Percentiles rank a stretch among this genome's conserved stretches.
Conservation (phyloP, 441 rosid genomes). For the Populus trichocarpa region DNA sequence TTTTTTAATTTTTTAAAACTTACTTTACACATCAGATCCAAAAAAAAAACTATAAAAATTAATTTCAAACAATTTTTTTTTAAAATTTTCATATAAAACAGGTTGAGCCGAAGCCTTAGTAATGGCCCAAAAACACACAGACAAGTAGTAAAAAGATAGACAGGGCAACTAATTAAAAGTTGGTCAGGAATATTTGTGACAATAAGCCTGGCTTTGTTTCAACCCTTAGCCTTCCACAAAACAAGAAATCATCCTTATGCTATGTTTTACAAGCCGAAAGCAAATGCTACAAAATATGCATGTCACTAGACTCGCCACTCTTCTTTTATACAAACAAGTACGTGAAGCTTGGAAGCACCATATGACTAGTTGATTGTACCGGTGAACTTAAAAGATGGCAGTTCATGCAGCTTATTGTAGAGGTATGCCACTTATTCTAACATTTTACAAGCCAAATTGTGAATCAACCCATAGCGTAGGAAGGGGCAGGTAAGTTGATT, state of each 20-base stretch:
- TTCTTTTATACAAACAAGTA: background rate
- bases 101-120: no score
- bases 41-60: no score
- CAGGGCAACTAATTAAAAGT: no score
- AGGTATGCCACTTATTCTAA: no score
- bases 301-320: background rate
- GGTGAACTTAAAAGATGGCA: background rate
- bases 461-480: conserved; percentile 72
- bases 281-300: background rate
- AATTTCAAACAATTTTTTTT: no score
- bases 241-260: background rate
- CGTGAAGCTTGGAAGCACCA: background rate
- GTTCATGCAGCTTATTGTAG: background rate
- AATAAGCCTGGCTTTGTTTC: no score
- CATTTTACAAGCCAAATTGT: background rate
- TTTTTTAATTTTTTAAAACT: no score
- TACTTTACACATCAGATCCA: no score
- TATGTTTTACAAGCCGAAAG: background rate
- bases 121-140: no score
- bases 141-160: no score
- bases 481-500: conserved; percentile 73
- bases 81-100: no score
- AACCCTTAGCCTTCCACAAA: background rate
- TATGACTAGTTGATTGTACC: background rate
- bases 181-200: no score